Evolutionary conservation across 2,329 filamentous ascomycete genomes (phyloP).

Genomic region (Arthrinium phaeospermum): DNA sequence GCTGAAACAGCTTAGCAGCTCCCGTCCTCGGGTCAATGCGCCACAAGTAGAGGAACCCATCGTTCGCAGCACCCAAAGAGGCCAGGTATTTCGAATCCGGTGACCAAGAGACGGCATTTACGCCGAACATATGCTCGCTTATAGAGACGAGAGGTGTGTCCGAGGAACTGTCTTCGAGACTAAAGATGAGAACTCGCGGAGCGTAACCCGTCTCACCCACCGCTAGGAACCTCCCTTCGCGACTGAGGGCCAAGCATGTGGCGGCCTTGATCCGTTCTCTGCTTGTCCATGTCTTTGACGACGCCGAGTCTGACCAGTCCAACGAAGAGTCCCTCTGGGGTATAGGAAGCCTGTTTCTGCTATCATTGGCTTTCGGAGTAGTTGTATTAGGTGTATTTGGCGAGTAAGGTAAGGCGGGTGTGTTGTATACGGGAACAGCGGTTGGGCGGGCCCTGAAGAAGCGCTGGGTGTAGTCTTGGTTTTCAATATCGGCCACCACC

Average conservation of each 20-base stretch:
- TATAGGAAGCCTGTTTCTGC: constrained; percentile 60
- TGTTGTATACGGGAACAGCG: constrained; percentile 69
- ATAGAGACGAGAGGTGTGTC: constrained; percentile 85
- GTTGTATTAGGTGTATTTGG: constrained; percentile 59
- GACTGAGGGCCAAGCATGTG: constrained; percentile 87
- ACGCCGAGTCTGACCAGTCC: constrained; percentile 66
- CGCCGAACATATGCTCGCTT: constrained; percentile 88
- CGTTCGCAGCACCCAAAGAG: constrained; percentile 85
- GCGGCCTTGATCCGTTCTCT: constrained; percentile 93
- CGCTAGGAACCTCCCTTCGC: constrained; percentile 84
- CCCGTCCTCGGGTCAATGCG: constrained; percentile 82
- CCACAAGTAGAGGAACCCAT: constrained; percentile 95
- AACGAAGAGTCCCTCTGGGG: constrained; percentile 55
- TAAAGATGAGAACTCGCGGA: constrained; percentile 89
- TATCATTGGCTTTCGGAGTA: constrained; percentile 68
- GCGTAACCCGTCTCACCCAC: constrained; percentile 96
- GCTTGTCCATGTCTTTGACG: constrained; percentile 80
- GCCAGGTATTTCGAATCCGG: constrained; percentile 85
- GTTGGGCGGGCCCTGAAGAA: constrained; percentile 90
- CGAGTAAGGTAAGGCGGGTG: constrained; percentile 56
- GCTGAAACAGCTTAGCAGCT: constrained; percentile 77
- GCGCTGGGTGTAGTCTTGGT: constrained; percentile 72
- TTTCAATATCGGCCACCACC: constrained; percentile 83
- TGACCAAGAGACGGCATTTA: constrained; percentile 88
- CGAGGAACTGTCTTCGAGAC: constrained; percentile 77